Base-by-base conservation (phyloP, 179 eudicot species). In the Silene coronaria region DNA sequence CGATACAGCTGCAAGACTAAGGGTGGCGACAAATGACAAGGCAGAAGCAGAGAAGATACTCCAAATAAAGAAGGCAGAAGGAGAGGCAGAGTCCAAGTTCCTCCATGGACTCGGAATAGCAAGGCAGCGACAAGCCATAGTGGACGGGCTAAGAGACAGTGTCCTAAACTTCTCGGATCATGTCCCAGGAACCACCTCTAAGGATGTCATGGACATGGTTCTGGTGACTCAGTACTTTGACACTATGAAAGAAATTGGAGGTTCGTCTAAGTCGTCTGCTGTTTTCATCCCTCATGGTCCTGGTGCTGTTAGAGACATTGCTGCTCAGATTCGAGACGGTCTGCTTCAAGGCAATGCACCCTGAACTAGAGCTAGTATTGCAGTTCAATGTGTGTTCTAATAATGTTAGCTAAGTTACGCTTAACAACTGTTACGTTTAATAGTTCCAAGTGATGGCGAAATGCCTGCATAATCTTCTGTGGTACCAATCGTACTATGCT, bases 151-250 rank as follows among this genome's bases (percentile, higher is more conserved):
- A 46, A 81, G 87, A 36, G 83, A 84, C 51, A 81, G 87, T 61
- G 87, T 84, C 19, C 67, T 79, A 4, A 76, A 81, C 80, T 84
- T 84, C 82, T 84, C 86, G 3, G 81, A 76, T 42, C 82, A 58
- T 51, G 86, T 84, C 38, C 86, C 86, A 1, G 86, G 86, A 11
- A 81, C 86, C 1, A 78, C 80, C n/a, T 79, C 86, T 21, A 84
- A 84, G 76, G 86, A 84, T 70, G 80, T 84, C 51, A 84, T 84
- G 86, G 86, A 81, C 76, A 84, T 84, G 86, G 82, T 84, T 16
- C 55, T 84, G 38, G 82, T 84, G n/a, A 84, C 86, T 30, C 86
- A 84, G 62, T 81, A 84, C 64, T 83, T 83, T 27, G 86, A 83
- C 77, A 83, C 86, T 0, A 83, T 83, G 86, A 83, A 69, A 51